Evolutionary conservation across 2,329 filamentous ascomycete genomes (phyloP), one percentile per base, ranked within the genome.

Genomic region (Curvularia spicifera): DNA sequence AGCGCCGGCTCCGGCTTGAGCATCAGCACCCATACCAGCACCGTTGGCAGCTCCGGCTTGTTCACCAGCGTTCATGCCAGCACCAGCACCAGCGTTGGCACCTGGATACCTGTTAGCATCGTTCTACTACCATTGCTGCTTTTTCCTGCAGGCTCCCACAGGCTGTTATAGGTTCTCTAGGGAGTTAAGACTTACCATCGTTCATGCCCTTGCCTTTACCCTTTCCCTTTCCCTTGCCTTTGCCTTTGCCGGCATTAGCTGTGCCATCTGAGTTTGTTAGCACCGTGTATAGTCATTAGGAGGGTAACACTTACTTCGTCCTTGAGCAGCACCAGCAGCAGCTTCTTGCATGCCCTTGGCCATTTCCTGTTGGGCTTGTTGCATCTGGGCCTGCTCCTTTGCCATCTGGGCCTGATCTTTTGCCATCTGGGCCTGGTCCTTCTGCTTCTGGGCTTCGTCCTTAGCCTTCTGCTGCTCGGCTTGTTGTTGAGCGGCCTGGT

Each of bases 181-280:
- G 55, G 20, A 54, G 42, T n/a, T 61, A 47, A 5, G 39, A 37
- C 22, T 22, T 45, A 37, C 45, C 53, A 5, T 57, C 48, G 22
- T 26, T 48, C 48, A 28, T 56, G 47, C 45, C 44, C 29, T 64
- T 48, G 12, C 48, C 53, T 22, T 63, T 56, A 4, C 56, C 60
- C 0, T 63, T 48, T 7, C 55, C 53, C 5, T 61, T 57, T 5
- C 52, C 56, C 2, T 60, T 64, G 28, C 55, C 59, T 3, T 63
- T 61, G 40, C 60, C 63, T 12, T 60, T 53, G 20, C 55, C 50
- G 6, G 55, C 56, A 35, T 31, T n/a, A 13, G 33, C 63, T 26
- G 64, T 59, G 26, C 51, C 56, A 28, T 63, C 65, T 60, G 40
- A 9, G n/a, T 18, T 28, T 22, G 33, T 50, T 52, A 51, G 60